phyloP scores from a whole-genome alignment of 345 rosid species.

The Citrus cavaleriei region DNA sequence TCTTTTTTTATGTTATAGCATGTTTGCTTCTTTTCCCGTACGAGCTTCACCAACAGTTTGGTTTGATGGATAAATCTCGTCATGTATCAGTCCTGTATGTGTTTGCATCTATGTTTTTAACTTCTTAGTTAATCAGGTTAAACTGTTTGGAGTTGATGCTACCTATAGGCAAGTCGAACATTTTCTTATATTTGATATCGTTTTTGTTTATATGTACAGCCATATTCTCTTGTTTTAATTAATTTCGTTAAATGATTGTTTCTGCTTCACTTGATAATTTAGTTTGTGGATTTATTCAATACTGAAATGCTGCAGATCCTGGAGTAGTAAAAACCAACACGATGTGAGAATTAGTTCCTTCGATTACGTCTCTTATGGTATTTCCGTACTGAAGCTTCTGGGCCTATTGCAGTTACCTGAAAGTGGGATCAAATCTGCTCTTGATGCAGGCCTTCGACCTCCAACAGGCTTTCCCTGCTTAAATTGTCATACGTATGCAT shows the following conservation, averaged over 20 bases:
- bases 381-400: slow-evolving; percentile 40
- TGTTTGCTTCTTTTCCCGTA: slow-evolving; percentile 73
- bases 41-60: slow-evolving; percentile 63
- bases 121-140: background rate
- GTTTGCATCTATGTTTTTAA: background rate
- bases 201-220: background rate
- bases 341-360: slow-evolving; percentile 76
- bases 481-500: background rate
- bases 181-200: background rate
- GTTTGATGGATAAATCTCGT: slow-evolving; percentile 35
- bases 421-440: slow-evolving; percentile 51
- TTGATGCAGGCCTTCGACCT: slow-evolving; percentile 83
- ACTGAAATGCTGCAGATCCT: slow-evolving; percentile 80
- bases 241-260: background rate
- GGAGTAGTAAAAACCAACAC: slow-evolving; percentile 77
- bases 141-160: too few relatives aligned
- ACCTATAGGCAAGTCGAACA: too few relatives aligned
- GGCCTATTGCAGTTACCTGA: slow-evolving; percentile 61
- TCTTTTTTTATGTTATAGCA: slow-evolving; percentile 36
- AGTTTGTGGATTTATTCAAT: slow-evolving; percentile 4
- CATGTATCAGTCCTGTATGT: slow-evolving; percentile 69
- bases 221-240: background rate
- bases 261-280: slow-evolving; percentile 3
- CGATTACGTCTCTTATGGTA: slow-evolving; percentile 38
- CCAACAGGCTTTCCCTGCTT: slow-evolving; percentile 41